Conservation (phyloP, 345 rosid genomes). For the Linum usitatissimum region DNA sequence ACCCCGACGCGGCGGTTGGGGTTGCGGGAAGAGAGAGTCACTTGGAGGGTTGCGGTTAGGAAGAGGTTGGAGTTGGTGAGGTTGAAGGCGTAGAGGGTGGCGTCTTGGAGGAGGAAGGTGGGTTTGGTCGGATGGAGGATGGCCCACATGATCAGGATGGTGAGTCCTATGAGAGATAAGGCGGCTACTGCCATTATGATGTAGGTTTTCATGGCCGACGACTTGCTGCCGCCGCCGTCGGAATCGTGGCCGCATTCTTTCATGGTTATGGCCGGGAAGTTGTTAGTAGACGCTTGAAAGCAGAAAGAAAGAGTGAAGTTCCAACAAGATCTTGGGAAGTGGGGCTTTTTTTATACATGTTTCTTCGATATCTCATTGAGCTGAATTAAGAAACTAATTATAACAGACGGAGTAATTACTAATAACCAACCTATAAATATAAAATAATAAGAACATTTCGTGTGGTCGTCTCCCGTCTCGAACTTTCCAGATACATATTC, state of each 20-base stretch:
- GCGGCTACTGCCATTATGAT: not conserved
- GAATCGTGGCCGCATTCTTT: not conserved
- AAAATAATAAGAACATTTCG: too few relatives aligned
- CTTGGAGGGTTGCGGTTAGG: conserved; percentile 41
- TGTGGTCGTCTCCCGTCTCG: too few relatives aligned
- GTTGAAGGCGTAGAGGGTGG: conserved; percentile 45
- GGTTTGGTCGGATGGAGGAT: conserved; percentile 59
- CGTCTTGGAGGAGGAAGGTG: conserved; percentile 54
- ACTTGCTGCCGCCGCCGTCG: not conserved
- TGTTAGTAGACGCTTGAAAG: too few relatives aligned
- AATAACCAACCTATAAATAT: too few relatives aligned
- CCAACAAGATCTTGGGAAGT: too few relatives aligned
- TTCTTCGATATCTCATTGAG: too few relatives aligned
- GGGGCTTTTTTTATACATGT: too few relatives aligned
- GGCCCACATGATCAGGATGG: conserved; percentile 27
- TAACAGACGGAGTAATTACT: too few relatives aligned
- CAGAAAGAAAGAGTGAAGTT: too few relatives aligned
- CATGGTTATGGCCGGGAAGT: not conserved
- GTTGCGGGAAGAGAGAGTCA: conserved; percentile 52
- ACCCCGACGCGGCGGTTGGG: conserved; percentile 56
- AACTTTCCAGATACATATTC: too few relatives aligned
- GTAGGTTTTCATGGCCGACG: not conserved
- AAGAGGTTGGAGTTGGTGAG: conserved; percentile 30
- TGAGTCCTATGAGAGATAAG: not conserved
- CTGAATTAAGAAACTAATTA: too few relatives aligned